Conservation (phyloP, 164 flowering plant species). For the Euptelea pleiosperma region DNA sequence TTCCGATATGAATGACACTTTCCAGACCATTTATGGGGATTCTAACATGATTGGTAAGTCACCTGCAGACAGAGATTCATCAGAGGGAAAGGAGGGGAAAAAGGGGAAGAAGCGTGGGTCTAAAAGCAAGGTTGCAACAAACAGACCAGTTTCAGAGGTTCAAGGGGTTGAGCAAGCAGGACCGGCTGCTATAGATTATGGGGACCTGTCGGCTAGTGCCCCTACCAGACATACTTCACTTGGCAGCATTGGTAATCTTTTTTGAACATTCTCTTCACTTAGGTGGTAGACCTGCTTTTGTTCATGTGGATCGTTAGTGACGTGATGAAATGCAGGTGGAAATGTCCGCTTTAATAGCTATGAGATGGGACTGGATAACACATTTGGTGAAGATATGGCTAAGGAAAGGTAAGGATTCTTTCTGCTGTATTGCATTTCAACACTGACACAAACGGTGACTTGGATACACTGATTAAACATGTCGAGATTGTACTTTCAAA, state of each 20-base stretch:
- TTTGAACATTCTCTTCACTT: constrained; percentile 22
- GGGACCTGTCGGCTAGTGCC: constrained; percentile 31
- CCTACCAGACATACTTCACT: constrained; percentile 38
- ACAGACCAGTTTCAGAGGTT: constrained; percentile 24
- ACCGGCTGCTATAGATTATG: constrained; percentile 22
- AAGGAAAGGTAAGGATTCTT: constrained; percentile 44
- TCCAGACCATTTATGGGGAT: constrained; percentile 16
- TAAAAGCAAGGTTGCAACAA: constrained; percentile 20
- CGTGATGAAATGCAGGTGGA: constrained; percentile 28
- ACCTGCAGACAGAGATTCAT: constrained; percentile 27
- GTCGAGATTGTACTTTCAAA: no score
- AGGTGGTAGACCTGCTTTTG: no score
- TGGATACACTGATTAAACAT: no score
- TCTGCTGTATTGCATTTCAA: background rate
- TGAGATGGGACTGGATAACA: constrained; percentile 27
- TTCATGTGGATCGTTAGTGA: no score
- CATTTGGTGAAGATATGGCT: constrained; percentile 35
- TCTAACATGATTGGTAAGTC: constrained; percentile 20
- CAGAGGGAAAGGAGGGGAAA: constrained; percentile 24
- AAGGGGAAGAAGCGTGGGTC: constrained; percentile 29
- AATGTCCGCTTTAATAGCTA: constrained; percentile 31
- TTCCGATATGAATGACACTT: constrained; percentile 19
- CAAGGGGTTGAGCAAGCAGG: constrained; percentile 33
- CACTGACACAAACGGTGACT: no score
- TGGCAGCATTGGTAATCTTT: constrained; percentile 33